Evolutionary conservation across 2,329 filamentous ascomycete genomes (phyloP), one percentile per base, ranked within the genome.

Genomic region (Fusarium annulatum): DNA sequence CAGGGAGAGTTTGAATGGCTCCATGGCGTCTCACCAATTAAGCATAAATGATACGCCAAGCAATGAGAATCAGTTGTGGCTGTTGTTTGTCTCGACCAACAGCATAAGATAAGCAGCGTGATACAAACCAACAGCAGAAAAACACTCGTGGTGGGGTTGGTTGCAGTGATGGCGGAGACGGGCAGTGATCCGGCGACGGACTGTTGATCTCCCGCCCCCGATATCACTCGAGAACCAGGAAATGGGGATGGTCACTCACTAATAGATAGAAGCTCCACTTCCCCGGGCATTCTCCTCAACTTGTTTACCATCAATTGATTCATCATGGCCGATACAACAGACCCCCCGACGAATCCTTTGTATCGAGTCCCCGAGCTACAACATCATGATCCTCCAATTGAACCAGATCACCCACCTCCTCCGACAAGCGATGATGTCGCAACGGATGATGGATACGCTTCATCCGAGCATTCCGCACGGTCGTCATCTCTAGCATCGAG

Each of bases 401-500:
- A 72, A 26, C 26, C 64, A 3, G 72, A 71, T 14, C 41, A 51
- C 3, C 11, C 46, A 8, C 10, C 34, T 33, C 21, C 46, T 21
- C 58, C 58, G 18, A 18, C 38, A 3, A 53, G 64, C 49, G 57
- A 58, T 3, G 64, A 75, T 34, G 48, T 48, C 23, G 56, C 55
- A 18, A 46, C 49, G 28, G 73, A 76, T 36, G 73, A 76, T 53
- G 74, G 74, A 9, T 76, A 76, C 48, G 30, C 46, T 26, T 70
- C 68, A 23, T 59, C 66, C 23, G 34, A 26, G 9, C 46, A 21
- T 23, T 72, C 74, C 5, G 34, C 64, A 2, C 46, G 59, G 12
- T 77, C 76, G 3, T 72, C 76, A 2, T 78, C 76, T 6, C 53
- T 78, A 4, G 60, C 75, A 2, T 77, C 72, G 7, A 83, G 79